phyloP scores from a whole-genome alignment of 345 rosid genomes.

The Ceriops zippeliana region DNA sequence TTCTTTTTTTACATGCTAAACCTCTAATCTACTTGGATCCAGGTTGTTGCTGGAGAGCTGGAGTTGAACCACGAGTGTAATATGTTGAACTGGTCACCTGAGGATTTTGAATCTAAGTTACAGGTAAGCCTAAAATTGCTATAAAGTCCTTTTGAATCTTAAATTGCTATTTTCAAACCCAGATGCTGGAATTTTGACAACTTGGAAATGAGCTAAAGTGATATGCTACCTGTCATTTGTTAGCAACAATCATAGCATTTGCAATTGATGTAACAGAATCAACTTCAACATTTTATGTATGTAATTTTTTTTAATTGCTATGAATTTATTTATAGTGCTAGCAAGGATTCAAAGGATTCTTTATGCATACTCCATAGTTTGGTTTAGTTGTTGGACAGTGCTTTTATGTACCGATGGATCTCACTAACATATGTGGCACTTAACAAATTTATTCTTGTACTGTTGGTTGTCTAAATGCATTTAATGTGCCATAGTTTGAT shows the following conservation, averaged over 20 bases:
- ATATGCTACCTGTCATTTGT: neutral
- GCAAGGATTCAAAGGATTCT: too few species aligned
- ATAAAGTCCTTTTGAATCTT: neutral
- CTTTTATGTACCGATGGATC: too few species aligned
- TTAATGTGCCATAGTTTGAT: too few species aligned
- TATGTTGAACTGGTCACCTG: conserved; percentile 91
- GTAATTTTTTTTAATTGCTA: too few species aligned
- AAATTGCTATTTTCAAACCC: neutral
- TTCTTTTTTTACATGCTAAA: conserved; percentile 2
- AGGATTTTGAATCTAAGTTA: conserved; percentile 91
- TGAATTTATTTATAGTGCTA: too few species aligned
- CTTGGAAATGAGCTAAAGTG: neutral
- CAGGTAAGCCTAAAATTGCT: conserved; percentile 45
- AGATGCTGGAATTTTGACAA: neutral
- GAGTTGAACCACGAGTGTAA: conserved; percentile 87
- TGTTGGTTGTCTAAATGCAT: too few species aligned
- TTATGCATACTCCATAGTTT: too few species aligned
- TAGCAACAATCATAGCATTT: conserved; percentile 1
- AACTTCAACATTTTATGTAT: neutral
- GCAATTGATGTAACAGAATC: neutral
- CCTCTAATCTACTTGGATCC: conserved; percentile 19
- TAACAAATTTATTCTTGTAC: too few species aligned
- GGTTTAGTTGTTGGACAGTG: too few species aligned
- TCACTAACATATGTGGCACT: too few species aligned
- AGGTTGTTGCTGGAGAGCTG: conserved; percentile 99